These are phyloP conservation scores for Halophytophthora batemanensis DNA, from an alignment of 352 stramenopile genomes.

Conservation along the genomic window DNA sequence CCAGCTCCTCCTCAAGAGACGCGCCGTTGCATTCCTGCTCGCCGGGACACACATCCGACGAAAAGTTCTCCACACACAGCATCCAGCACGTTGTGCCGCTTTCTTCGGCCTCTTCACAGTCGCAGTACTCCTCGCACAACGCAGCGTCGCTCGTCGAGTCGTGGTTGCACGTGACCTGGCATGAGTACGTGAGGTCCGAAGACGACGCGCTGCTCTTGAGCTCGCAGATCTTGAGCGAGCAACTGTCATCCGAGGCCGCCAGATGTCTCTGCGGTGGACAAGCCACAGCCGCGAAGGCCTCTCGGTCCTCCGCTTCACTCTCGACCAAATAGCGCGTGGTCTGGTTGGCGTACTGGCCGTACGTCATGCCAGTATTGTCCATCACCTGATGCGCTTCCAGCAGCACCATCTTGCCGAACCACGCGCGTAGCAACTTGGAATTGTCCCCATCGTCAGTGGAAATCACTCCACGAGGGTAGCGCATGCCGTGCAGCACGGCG, in stretches of 20 bases:
- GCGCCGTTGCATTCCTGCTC: slow-evolving; percentile 48
- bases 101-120: slow-evolving; percentile 29
- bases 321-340: slow-evolving; percentile 53
- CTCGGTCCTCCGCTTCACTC: slow-evolving; percentile 21
- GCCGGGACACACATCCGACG: slow-evolving; percentile 35
- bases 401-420: slow-evolving; percentile 71
- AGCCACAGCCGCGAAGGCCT: slow-evolving; percentile 39
- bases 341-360: slow-evolving; percentile 49
- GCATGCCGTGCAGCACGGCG: slow-evolving; percentile 75
- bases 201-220: slow-evolving; percentile 28
- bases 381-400: slow-evolving; percentile 41
- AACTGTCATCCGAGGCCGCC: slow-evolving; percentile 45
- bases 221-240: slow-evolving; percentile 38
- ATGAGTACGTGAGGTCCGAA: slow-evolving; percentile 36
- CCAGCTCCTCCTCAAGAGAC: slow-evolving; percentile 28
- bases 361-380: slow-evolving; percentile 54
- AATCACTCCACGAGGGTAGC: slow-evolving; percentile 47
- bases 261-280: slow-evolving; percentile 45
- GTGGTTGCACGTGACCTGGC: slow-evolving; percentile 62
- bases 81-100: slow-evolving; percentile 50
- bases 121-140: slow-evolving; percentile 39
- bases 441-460: slow-evolving; percentile 21
- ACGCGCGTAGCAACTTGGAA: slow-evolving; percentile 51
- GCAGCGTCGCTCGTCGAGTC: slow-evolving; percentile 27
- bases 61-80: slow-evolving; percentile 52